Evolutionary conservation across 805 yeast genomes (phyloP), one percentile per base, ranked within the genome.

Genomic region (Ascoidea rubescens): DNA sequence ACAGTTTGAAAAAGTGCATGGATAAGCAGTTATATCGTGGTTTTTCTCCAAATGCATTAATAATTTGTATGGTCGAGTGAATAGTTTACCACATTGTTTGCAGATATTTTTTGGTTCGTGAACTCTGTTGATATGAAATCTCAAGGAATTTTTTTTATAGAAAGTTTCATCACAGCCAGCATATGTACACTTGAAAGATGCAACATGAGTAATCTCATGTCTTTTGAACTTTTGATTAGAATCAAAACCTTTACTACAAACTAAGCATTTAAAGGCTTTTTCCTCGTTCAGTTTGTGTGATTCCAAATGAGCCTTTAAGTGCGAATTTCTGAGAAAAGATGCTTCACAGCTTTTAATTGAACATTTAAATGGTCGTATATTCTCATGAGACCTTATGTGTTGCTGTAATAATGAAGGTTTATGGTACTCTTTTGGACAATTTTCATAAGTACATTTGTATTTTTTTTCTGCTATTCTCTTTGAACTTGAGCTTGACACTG

Each of bases 381-480:
- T 85, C 2, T 85, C 75, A 60, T 93, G 99, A 6, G 85, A 66
- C 45, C 91, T 71, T 55, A 75, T 72, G 61, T 93, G 99, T 60
- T 87, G 96, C 43, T 82, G 86, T 50, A 93, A 69, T 8, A 88
- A 71, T 1, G 95, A 82, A 0, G 97, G 97, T 49, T 91, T 73
- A 5, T 84, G 70, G 60, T 88, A 91, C 1, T 85, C 75, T 64
- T 88, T 91, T 33, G 67, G 75, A 61, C 98, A 93, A 2, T 77
- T 82, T 5, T 71, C 75, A 54, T 71, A 75, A 17, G 73, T 75
- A 64, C 98, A 91, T 10, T 64, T 60, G 61, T 84, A 83, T 30
- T 65, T 71, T 60, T 87, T 88, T 10, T n/a, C n/a, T n/a, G n/a
- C n/a, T 0, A 77, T 74, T 50, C 89, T 69, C 5, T 47, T 31